Evolutionary conservation across 495 filamentous ascomycete species (phyloP).

Genomic region (Penicillium tannophilum): DNA sequence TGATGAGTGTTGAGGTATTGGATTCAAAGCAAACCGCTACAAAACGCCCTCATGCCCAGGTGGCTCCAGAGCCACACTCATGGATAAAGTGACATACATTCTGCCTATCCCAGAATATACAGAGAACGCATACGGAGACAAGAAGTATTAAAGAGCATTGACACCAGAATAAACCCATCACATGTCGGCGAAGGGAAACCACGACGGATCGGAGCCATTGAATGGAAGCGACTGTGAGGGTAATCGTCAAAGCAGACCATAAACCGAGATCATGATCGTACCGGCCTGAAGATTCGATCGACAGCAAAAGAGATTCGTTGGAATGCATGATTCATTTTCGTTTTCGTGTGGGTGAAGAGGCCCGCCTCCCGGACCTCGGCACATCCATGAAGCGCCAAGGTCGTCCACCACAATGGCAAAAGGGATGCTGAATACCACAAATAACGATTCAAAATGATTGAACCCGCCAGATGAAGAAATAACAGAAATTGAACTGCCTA

Average conservation of each 20-base stretch:
- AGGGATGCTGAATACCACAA: neutral
- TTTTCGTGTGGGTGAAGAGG: constrained; percentile 17
- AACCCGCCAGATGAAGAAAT: neutral
- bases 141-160: neutral
- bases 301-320: constrained; percentile 20
- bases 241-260: neutral
- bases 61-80: neutral
- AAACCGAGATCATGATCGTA: neutral
- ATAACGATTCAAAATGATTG: neutral
- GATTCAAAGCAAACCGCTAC: constrained; percentile 1
- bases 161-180: neutral
- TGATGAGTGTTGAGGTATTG: neutral
- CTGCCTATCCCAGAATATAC: constrained; percentile 7
- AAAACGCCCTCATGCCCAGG: constrained; percentile 5
- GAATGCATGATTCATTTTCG: constrained; percentile 15
- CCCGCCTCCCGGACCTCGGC: constrained; percentile 21
- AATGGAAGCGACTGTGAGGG: neutral
- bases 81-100: constrained; percentile 1
- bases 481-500: constrained; percentile 6
- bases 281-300: neutral
- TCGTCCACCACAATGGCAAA: neutral
- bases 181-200: neutral
- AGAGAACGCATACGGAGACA: neutral
- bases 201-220: neutral
- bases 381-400: constrained; percentile 4